A percentile compares a stretch with the other conserved stretches of the same genome.
Conservation (phyloP, 2,329 filamentous ascomycete genomes). For the Aspergillus spinulosporus region DNA sequence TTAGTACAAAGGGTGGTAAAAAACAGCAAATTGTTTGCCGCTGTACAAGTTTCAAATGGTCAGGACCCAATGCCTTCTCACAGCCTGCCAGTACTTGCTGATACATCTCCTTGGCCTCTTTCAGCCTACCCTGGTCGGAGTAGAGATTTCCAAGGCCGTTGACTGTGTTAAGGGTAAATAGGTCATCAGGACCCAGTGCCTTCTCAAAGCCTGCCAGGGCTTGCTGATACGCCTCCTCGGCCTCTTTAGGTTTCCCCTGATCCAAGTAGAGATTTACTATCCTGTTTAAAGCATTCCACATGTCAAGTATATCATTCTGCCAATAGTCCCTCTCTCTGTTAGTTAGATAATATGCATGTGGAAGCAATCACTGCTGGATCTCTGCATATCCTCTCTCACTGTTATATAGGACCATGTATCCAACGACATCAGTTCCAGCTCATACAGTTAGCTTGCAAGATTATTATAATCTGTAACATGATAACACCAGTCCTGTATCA, state of each 20-base stretch:
- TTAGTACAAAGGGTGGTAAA: too few species aligned
- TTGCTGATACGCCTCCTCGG: constrained; percentile 1
- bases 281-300: constrained; percentile 13
- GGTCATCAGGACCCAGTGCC: constrained; percentile 7
- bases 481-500: too few species aligned
- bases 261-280: constrained; percentile 24
- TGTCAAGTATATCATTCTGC: neutral
- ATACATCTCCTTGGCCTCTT: too few species aligned
- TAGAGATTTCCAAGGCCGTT: constrained; percentile 9
- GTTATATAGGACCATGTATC: too few species aligned
- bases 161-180: constrained; percentile 12
- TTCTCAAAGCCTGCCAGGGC: constrained; percentile 1
- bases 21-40: too few species aligned
- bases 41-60: too few species aligned
- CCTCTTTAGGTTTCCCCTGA: constrained; percentile 1
- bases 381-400: constrained; percentile 12
- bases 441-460: too few species aligned
- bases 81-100: too few species aligned
- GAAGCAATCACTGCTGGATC: constrained; percentile 22
- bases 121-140: too few species aligned
- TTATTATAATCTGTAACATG: too few species aligned
- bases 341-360: constrained; percentile 20
- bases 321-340: neutral
- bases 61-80: too few species aligned
- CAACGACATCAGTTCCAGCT: too few species aligned